Evolutionary conservation across 768 basidiomycete species (phyloP).

Genomic region (Piloderma croceum): DNA sequence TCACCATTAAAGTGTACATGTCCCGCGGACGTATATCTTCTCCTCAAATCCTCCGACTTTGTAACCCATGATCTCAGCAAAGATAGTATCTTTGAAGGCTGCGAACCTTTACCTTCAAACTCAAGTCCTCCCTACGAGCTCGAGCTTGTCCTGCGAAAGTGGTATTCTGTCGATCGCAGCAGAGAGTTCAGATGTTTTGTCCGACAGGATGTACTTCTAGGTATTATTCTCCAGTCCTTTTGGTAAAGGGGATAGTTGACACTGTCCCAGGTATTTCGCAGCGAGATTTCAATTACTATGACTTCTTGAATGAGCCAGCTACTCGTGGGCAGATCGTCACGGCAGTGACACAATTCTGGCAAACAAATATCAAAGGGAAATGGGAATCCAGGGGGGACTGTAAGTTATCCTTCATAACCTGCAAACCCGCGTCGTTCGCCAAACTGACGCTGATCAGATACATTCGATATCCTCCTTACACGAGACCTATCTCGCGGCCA

Average conservation of each 20-base stretch:
- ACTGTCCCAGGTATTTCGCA: constrained; percentile 77
- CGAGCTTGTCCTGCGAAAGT: constrained; percentile 86
- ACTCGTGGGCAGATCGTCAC: constrained; percentile 49
- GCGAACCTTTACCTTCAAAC: constrained; percentile 23
- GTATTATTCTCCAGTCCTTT: no score
- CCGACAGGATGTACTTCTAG: constrained; percentile 60
- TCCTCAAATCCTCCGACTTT: constrained; percentile 92
- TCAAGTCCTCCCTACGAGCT: constrained; percentile 44
- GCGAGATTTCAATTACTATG: constrained; percentile 84
- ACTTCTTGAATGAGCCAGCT: constrained; percentile 64
- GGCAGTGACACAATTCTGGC: constrained; percentile 61
- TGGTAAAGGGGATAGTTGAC: no score
- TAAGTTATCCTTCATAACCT: constrained; percentile 31
- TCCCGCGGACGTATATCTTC: constrained; percentile 85
- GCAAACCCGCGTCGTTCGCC: constrained; percentile 1
- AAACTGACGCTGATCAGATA: constrained; percentile 42
- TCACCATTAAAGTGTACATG: constrained; percentile 82
- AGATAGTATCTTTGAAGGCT: constrained; percentile 63
- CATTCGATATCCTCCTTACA: constrained; percentile 83
- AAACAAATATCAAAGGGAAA: constrained; percentile 50
- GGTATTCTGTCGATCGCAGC: constrained; percentile 79
- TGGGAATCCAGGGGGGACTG: constrained; percentile 64
- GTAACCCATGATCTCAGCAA: constrained; percentile 69
- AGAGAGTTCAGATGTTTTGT: constrained; percentile 93
- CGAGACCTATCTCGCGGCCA: constrained; percentile 72